These are phyloP conservation scores for Escovopsis weberi DNA, from an alignment of 2,329 filamentous ascomycete species.

Conservation along the genomic window DNA sequence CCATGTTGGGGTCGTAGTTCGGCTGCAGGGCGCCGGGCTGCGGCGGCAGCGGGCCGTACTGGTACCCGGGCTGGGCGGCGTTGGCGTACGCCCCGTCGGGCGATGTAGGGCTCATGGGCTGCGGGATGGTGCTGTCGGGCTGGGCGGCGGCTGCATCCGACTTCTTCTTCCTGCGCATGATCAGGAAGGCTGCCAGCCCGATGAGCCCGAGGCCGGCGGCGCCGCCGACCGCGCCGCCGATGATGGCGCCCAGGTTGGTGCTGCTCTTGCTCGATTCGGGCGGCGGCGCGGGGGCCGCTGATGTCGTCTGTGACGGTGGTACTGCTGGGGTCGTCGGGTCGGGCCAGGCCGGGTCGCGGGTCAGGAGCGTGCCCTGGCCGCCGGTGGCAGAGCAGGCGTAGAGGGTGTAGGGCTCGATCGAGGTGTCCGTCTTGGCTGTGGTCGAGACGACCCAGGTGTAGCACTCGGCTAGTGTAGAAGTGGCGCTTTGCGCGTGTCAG, in stretches of 20 bases:
- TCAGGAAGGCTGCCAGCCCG: conserved; percentile 23
- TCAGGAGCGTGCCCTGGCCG: conserved; percentile 15
- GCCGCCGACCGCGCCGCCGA: conserved; percentile 32
- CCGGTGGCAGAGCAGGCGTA: conserved; percentile 13
- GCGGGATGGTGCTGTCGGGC: neutral
- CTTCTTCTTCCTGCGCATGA: conserved; percentile 17
- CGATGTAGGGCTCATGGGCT: conserved; percentile 11
- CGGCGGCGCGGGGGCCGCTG: conserved; percentile 5
- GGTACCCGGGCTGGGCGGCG: conserved; percentile 14
- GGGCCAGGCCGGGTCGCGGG: conserved; percentile 15
- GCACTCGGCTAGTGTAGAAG: conserved; percentile 8
- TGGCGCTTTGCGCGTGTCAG: conserved; percentile 4
- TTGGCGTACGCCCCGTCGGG: conserved; percentile 13
- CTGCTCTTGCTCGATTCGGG: conserved; percentile 11
- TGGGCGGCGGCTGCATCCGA: conserved; percentile 14
- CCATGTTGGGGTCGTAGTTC: conserved; percentile 12
- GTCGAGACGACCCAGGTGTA: conserved; percentile 17
- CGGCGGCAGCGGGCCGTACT: conserved; percentile 6
- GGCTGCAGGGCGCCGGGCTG: neutral
- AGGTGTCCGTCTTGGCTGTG: conserved; percentile 3
- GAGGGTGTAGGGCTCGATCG: conserved; percentile 10
- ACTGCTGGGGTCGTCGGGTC: conserved; percentile 9
- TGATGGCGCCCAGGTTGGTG: conserved; percentile 28
- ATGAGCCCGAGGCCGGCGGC: conserved; percentile 27
- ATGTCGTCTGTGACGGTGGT: conserved; percentile 3